These are phyloP conservation scores for Vaccinium myrtillus DNA, from an alignment of 148 eudicot species.

Conservation along the genomic window DNA sequence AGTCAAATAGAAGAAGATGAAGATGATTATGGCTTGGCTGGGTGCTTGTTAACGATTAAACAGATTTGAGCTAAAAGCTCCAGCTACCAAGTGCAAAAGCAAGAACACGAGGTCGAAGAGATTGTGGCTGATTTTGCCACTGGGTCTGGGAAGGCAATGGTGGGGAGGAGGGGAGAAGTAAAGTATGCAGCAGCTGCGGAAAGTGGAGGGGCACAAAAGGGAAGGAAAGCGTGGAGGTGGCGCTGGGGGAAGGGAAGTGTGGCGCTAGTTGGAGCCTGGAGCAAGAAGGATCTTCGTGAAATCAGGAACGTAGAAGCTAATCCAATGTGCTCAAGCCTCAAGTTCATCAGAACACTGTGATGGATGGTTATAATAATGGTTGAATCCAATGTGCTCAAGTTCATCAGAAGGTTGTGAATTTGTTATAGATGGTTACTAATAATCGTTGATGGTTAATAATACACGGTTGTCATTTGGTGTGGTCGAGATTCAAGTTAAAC, in stretches of 20 bases:
- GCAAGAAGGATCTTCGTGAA: neutral
- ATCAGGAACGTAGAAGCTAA: neutral
- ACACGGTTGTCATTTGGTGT: neutral
- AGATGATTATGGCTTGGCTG: neutral
- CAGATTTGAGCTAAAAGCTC: neutral
- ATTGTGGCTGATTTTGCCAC: neutral
- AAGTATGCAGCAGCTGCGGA: neutral
- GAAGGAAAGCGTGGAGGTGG: neutral
- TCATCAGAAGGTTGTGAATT: neutral
- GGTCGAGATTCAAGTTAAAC: neutral
- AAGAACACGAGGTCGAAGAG: neutral
- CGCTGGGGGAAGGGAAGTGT: neutral
- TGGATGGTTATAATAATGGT: neutral
- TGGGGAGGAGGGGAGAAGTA: neutral
- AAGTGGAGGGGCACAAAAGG: neutral
- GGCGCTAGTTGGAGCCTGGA: neutral
- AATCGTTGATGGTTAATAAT: neutral
- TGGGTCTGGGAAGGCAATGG: neutral
- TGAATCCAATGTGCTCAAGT: neutral
- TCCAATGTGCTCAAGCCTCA: conserved; percentile 1
- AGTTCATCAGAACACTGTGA: neutral
- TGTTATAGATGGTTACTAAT: neutral
- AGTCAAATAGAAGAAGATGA: neutral
- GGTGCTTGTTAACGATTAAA: too few species aligned
- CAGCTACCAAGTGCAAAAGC: neutral